Evolutionary conservation across 2,329 filamentous ascomycete genomes (phyloP), one percentile per base, ranked within the genome.

Genomic region (Pestalotiopsis sp.): DNA sequence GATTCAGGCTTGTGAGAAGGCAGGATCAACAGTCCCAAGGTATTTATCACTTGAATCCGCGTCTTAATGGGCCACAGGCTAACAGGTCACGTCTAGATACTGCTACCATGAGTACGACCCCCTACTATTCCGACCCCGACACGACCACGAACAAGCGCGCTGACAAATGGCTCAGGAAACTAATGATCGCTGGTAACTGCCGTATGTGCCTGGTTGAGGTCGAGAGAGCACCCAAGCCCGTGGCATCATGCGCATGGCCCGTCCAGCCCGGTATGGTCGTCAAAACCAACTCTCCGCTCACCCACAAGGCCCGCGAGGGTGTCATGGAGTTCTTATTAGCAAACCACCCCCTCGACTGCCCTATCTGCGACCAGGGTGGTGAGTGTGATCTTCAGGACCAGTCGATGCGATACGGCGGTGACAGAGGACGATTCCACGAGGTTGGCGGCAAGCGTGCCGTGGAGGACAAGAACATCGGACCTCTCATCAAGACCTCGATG

Each of bases 141-240:
- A 67, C 73, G 17, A 67, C 65, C 64, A 39, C 59, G 65, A 52
- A 68, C 57, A 52, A 52, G 14, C 41, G 56, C 71, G 68, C 85
- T 87, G 78, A 87, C 79, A 78, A 80, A 75, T 75, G 75, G 69
- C 73, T 77, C 78, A 95, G 93, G 81, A 98, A 99, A 85, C 89
- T 99, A 75, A 94, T 97, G 92, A 97, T 99, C 87, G 96, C 96
- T 78, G 96, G 96, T 83, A 99, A 98, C 85, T 99, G 96, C 83
- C 94, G 96, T 86, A 99, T 99, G 96, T 99, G 96, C 84, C 86
- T 99, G 79, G 96, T 99, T 79, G 96, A 99, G 86, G 96, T 99
- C 74, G 96, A 98, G 85, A 90, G 91, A 83, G 93, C 94, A 70
- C 96, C 96, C 69, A 99, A 99, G 85, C 96, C 96, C 70, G 95